phyloP scores from a whole-genome alignment of 805 yeast genomes.

The Saccharomycodes ludwigii region DNA sequence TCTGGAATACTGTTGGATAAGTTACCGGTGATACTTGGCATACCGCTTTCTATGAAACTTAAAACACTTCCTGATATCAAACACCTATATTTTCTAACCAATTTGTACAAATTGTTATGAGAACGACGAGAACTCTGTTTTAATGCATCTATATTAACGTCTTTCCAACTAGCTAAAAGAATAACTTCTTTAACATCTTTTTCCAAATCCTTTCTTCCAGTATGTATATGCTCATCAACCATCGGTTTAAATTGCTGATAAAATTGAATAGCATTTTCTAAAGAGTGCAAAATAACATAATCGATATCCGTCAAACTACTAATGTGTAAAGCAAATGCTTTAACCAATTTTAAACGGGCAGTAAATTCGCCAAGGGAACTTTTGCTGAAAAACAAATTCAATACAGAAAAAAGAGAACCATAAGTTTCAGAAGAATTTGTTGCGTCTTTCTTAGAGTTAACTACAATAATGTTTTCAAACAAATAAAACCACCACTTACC shows the following conservation, averaged over 20 bases:
- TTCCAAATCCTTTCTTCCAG: conserved; percentile 43
- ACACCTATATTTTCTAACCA: conserved; percentile 69
- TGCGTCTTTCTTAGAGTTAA: conserved; percentile 23
- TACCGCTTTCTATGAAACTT: conserved; percentile 47
- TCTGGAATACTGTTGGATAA: conserved; percentile 5
- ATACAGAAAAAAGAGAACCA: conserved; percentile 34
- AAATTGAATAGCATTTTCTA: conserved; percentile 35
- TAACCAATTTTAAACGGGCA: conserved; percentile 45
- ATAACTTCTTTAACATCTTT: conserved; percentile 80
- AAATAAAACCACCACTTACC: conserved; percentile 90
- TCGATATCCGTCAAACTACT: conserved; percentile 18
- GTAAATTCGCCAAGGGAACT: conserved; percentile 65
- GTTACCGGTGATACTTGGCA: conserved; percentile 16
- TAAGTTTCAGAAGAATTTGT: conserved; percentile 2
- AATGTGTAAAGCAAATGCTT: conserved; percentile 52
- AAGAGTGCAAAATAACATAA: conserved; percentile 13
- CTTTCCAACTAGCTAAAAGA: conserved; percentile 91
- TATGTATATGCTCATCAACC: conserved; percentile 33
- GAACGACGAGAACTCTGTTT: conserved; percentile 89
- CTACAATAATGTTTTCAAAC: conserved; percentile 62
- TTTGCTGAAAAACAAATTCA: conserved; percentile 65
- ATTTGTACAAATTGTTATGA: conserved; percentile 71
- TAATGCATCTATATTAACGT: conserved; percentile 83
- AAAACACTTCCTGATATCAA: conserved; percentile 40
- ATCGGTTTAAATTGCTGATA: conserved; percentile 51